Evolutionary conservation across 768 basidiomycete species (phyloP), one percentile per base, ranked within the genome.

Genomic region (Clitopilus passeckerianus): DNA sequence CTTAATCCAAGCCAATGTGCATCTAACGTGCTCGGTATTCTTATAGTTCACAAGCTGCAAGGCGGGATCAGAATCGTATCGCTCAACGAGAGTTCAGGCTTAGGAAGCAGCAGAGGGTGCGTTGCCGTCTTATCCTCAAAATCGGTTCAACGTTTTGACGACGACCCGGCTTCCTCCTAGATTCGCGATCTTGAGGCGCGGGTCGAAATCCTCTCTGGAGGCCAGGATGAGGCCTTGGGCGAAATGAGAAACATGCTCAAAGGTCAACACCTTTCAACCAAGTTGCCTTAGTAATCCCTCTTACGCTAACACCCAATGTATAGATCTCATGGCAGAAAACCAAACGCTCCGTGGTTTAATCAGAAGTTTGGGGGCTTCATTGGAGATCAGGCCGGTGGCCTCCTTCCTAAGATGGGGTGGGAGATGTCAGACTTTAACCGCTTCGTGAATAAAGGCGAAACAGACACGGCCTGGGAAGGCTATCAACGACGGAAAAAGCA

Each of bases 131-230:
- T 30, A 23, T 35, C 10, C 41, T 15, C 23, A 7, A 20, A 18
- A 50, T 50, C 46, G 15, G 5, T 35, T 18, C 2, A 16, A 7
- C 53, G 44, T 18, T n/a, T 20, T 46, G 12, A 10, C 18, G 10
- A 41, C 37, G 15, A 41, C 20, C 16, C 46, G 22, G 10, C 46
- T 50, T 50, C 20, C 22, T 18, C 46, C 46, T 65, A 97, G 92
- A 95, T 97, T 72, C 91, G 94, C 20, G 95, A 97, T 74, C 85
- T 97, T 35, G 95, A 97, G 75, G 94, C 94, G 18, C 85, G 91
- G 50, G 93, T 97, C n/a, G 94, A 95, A 73, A 87, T 97, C 7
- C 81, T 97, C 16, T 96, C 94, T 5, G 93, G 92, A 18, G 91
- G 91, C 43, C 88, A 93, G 67, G 95, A 95, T 79, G 92, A 96